These are phyloP conservation scores for Macrophomina pseudophaseolina DNA, from an alignment of 2,329 filamentous ascomycete species.

Conservation along the genomic window DNA sequence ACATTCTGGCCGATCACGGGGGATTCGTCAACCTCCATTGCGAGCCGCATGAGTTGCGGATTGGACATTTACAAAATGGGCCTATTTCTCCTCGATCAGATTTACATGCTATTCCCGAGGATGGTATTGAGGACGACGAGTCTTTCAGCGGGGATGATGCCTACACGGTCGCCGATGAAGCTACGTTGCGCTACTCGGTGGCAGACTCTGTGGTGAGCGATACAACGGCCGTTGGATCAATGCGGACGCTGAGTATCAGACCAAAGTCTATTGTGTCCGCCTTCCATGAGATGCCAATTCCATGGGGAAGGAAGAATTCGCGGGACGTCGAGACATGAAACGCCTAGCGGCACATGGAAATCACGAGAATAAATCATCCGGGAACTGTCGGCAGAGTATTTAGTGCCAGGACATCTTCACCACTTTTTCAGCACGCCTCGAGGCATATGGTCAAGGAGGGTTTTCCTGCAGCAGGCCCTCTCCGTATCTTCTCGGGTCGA, in stretches of 20 bases:
- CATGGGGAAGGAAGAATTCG: slow-evolving; percentile 12
- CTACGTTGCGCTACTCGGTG: slow-evolving; percentile 15
- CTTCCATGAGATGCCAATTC: slow-evolving; percentile 18
- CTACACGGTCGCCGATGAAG: slow-evolving; percentile 7
- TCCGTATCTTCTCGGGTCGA: background rate
- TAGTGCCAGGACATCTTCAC: background rate
- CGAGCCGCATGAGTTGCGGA: slow-evolving; percentile 25
- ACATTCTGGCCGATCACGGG: slow-evolving; percentile 39
- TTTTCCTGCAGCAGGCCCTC: background rate
- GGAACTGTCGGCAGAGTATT: background rate
- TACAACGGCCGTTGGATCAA: slow-evolving; percentile 20
- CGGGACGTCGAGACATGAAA: slow-evolving; percentile 12
- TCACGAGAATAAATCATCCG: slow-evolving; percentile 6
- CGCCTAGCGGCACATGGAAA: slow-evolving; percentile 12
- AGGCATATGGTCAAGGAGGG: background rate
- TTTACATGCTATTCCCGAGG: slow-evolving; percentile 15
- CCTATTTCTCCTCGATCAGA: slow-evolving; percentile 9
- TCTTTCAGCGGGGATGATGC: slow-evolving; percentile 1
- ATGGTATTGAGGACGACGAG: slow-evolving; percentile 8
- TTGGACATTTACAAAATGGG: background rate
- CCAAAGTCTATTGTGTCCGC: slow-evolving; percentile 10
- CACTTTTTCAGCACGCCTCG: background rate
- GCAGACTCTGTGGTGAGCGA: slow-evolving; percentile 25
- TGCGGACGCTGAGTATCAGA: slow-evolving; percentile 22
- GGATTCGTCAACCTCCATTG: slow-evolving; percentile 43